Percentiles rank a stretch among this genome's conserved stretches.
These are phyloP conservation scores for Geoglossum cookeanum DNA, from an alignment of 2,329 filamentous ascomycete genomes.

Conservation along the genomic window DNA sequence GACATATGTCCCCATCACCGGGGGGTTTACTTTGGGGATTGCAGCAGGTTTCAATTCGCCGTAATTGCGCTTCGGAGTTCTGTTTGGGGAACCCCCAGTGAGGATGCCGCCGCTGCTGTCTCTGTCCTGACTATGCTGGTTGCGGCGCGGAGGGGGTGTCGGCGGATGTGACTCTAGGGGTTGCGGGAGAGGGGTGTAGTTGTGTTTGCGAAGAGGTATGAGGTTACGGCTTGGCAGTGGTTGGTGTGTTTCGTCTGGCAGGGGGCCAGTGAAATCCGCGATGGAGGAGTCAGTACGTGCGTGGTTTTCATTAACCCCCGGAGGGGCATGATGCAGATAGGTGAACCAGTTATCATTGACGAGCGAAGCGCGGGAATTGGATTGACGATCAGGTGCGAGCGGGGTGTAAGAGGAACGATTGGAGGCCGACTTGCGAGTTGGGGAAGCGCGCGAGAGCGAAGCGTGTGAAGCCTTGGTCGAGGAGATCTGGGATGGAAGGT, in stretches of 20 bases:
- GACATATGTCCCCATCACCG: slow-evolving; percentile 30
- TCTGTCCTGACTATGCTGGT: background rate
- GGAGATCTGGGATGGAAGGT: slow-evolving; percentile 31
- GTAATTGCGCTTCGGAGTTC: slow-evolving; percentile 33
- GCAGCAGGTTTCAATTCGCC: slow-evolving; percentile 35
- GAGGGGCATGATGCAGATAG: slow-evolving; percentile 19
- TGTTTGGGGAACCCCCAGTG: slow-evolving; percentile 15
- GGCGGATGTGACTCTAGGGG: slow-evolving; percentile 2
- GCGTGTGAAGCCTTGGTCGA: slow-evolving; percentile 31
- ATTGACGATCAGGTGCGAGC: slow-evolving; percentile 5
- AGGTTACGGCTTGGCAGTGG: background rate
- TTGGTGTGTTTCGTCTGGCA: background rate
- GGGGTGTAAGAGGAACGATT: slow-evolving; percentile 27
- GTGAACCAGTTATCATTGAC: slow-evolving; percentile 23
- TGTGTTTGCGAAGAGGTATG: background rate
- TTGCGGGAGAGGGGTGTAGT: background rate
- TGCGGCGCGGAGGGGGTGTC: background rate
- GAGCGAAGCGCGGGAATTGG: slow-evolving; percentile 9
- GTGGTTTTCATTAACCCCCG: slow-evolving; percentile 12
- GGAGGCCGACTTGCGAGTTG: slow-evolving; percentile 25
- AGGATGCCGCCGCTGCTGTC: background rate
- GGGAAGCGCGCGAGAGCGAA: slow-evolving; percentile 25
- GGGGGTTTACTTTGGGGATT: slow-evolving; percentile 22
- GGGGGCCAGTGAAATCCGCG: background rate
- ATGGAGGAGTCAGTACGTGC: background rate